Conservation (phyloP, 768 basidiomycete species). For the Boletus pseudo-olivaceus region DNA sequence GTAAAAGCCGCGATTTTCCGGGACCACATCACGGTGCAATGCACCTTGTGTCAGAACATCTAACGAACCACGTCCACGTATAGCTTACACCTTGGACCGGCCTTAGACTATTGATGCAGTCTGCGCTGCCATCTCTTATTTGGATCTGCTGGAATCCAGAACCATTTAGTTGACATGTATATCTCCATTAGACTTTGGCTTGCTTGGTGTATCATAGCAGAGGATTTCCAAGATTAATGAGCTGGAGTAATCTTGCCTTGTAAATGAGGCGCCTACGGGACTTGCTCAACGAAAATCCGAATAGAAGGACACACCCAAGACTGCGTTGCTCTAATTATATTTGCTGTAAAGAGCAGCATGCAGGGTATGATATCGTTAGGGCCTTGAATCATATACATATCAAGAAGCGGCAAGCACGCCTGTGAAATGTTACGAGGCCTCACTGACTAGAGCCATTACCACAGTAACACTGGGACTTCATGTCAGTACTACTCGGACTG, state of each 20-base stretch:
- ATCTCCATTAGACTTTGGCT: conserved; percentile 18
- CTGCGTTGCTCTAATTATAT: neutral
- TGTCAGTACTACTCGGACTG: conserved; percentile 8
- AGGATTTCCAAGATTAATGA: conserved; percentile 14
- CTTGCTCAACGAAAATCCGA: neutral
- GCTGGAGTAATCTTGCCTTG: neutral
- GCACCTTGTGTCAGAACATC: conserved; percentile 82
- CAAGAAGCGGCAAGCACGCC: neutral
- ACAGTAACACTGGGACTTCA: conserved; percentile 57
- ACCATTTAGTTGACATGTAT: conserved; percentile 25
- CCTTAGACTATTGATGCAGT: neutral
- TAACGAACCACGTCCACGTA: conserved; percentile 43
- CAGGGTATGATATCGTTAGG: neutral
- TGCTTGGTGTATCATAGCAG: conserved; percentile 32
- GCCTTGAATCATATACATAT: neutral
- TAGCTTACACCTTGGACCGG: conserved; percentile 10
- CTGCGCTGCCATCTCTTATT: conserved; percentile 5
- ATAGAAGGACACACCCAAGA: neutral
- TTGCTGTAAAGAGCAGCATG: neutral
- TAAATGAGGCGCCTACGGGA: neutral
- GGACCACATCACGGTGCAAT: conserved; percentile 69
- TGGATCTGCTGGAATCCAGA: conserved; percentile 20
- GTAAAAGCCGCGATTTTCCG: conserved; percentile 75
- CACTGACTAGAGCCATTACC: conserved; percentile 63
- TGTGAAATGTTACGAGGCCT: conserved; percentile 41